Evolutionary conservation across 148 eudicot genomes (phyloP), one percentile per base, ranked within the genome.

Genomic region (Polygonum maritimum): DNA sequence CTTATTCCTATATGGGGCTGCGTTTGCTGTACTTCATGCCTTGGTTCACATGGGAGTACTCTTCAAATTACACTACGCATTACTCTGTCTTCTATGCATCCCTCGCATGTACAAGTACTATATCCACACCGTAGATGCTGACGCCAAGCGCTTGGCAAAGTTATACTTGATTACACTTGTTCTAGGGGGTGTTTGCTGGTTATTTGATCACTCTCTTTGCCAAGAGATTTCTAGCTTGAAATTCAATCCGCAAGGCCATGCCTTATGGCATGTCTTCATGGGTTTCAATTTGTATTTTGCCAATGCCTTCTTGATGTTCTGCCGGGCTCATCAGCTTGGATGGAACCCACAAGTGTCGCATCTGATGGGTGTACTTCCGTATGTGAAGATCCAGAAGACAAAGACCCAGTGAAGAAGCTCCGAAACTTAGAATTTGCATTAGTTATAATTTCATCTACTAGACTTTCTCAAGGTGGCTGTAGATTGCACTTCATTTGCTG

Each of bases 81-180:
- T 86, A 22, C 87, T 89, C 55, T 87, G 91, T 77, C 90, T 91
- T 77, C 86, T 91, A 33, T 89, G 96, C 88, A 81, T 89, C 80
- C 93, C 96, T 15, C 81, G 96, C 82, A 85, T 89, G 89, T 91
- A 91, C 88, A 91, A 91, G 74, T 91, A 91, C 60, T 91, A 89
- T 76, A 87, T 91, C 51, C 76, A 81, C 81, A 85, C 84, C 2
- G 75, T 83, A 35, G 87, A 89, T 58, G 75, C 55, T 40, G 75
- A 85, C 48, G 96, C 96, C 45, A 91, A 89, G 81, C 80, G 90
- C 36, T 82, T 91, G 21, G 93, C 91, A 72, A 91, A 86, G 85
- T 57, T 86, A 35, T 91, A 89, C 19, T 76, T 60, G 40, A 78
- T 62, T 5, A 89, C 91, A 71, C 65, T 89, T 57, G 75, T 81